A percentile compares a stretch with the other conserved stretches of the same genome.
Evolutionary conservation across 768 basidiomycete species (phyloP).

Genomic region (Agrocybe chaxingu): DNA sequence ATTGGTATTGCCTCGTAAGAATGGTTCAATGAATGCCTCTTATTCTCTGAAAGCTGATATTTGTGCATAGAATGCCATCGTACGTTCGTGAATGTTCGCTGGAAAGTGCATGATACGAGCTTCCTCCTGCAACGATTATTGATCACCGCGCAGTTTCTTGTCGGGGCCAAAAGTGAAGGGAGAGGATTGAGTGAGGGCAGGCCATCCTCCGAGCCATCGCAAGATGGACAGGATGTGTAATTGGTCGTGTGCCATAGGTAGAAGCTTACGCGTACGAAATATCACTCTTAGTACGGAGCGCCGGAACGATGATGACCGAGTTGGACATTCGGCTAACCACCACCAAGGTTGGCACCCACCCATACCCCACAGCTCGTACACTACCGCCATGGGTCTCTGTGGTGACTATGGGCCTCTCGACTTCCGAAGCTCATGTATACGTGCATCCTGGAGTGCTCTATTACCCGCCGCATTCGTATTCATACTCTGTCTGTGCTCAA

Average conservation of each 20-base stretch:
- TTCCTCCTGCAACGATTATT: not conserved
- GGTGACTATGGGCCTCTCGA: conserved; percentile 34
- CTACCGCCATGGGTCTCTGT: conserved; percentile 29
- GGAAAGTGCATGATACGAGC: conserved; percentile 7
- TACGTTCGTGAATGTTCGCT: conserved; percentile 10
- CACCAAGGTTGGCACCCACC: too few relatives aligned
- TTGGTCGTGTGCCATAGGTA: too few relatives aligned
- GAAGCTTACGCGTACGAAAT: too few relatives aligned
- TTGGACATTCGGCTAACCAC: too few relatives aligned
- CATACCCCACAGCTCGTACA: too few relatives aligned
- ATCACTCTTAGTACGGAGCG: too few relatives aligned
- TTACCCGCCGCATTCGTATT: conserved; percentile 45
- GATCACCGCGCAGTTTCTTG: too few relatives aligned
- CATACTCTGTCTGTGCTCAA: conserved; percentile 32
- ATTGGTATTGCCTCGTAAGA: conserved; percentile 9
- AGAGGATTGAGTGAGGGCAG: not conserved
- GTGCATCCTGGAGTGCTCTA: conserved; percentile 50
- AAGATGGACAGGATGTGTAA: not conserved
- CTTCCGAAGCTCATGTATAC: conserved; percentile 43
- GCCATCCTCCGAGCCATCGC: conserved; percentile 3
- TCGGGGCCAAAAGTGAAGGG: not conserved
- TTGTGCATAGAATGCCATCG: not conserved
- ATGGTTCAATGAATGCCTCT: not conserved
- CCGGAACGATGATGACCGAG: too few relatives aligned
- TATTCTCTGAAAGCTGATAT: too few relatives aligned